phyloP scores from a whole-genome alignment of 192 early-diverging fungal genomes.

The Irineochytrium annulatum region DNA sequence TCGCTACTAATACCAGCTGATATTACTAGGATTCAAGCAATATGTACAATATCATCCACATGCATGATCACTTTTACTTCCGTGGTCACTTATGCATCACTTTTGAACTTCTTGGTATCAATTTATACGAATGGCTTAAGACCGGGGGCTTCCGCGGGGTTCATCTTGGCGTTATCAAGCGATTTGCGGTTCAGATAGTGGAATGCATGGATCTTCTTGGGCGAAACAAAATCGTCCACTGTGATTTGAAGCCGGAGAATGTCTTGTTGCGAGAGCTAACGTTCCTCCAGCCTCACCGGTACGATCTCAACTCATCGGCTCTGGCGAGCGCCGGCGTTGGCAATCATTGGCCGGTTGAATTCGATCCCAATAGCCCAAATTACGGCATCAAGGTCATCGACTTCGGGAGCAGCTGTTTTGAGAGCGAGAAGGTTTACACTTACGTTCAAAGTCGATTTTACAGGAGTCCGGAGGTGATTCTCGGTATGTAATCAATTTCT shows the following conservation, averaged over 20 bases:
- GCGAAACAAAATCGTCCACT: constrained; percentile 80
- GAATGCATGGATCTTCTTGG: constrained; percentile 73
- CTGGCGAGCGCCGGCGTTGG: constrained; percentile 9
- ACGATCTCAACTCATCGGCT: constrained; percentile 21
- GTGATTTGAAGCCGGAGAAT: constrained; percentile 97
- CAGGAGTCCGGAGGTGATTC: constrained; percentile 93
- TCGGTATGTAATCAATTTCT: constrained; percentile 51
- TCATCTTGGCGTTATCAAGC: constrained; percentile 65
- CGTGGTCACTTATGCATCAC: constrained; percentile 93
- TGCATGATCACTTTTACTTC: constrained; percentile 90
- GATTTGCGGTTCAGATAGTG: constrained; percentile 80
- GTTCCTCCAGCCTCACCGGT: constrained; percentile 29
- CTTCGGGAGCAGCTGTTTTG: constrained; percentile 92
- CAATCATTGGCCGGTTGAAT: constrained; percentile 35
- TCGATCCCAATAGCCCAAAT: constrained; percentile 27
- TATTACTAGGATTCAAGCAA: constrained; percentile 69
- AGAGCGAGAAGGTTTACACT: constrained; percentile 91
- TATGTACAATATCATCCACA: constrained; percentile 76
- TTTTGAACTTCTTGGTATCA: constrained; percentile 88
- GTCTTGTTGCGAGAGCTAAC: constrained; percentile 73
- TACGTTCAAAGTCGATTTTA: constrained; percentile 98
- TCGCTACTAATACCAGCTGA: neutral
- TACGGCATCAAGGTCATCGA: constrained; percentile 95
- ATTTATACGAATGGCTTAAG: constrained; percentile 97
- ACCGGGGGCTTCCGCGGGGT: constrained; percentile 87